Evolutionary conservation across 768 basidiomycete species (phyloP), one percentile per base, ranked within the genome.

Genomic region (Tricholoma matsutake): DNA sequence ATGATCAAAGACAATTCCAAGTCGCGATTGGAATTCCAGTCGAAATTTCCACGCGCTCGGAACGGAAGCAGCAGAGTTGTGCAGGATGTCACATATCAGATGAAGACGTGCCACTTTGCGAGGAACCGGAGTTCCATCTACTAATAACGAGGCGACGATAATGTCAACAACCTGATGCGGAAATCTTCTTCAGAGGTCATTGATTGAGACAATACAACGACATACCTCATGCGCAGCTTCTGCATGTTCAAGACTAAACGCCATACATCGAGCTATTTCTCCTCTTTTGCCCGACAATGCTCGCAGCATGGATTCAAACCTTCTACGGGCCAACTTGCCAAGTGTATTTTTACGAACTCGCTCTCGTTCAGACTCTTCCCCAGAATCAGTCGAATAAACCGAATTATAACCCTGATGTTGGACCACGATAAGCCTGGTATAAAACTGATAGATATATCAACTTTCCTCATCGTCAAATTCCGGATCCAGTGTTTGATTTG

Each of bases 1-100:
- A 72, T 99, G 97, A 69, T 97, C 95, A 71, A 99, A 98, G 9
- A 97, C 96, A 39, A 90, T 84, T n/a, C 92, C 92, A 5, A 99
- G 83, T 39, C 93, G 81, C 9, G 86, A 82, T 71, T 98, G 96
- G 68, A 98, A 96, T 67, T 96, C 92, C 62, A 94, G 88, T 31
- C 97, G 89, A 75, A 92, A 98, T 72, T 93, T 94, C 97, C 97
- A 99, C 6, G 96, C 96, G 73, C 94, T 96, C 0, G 95, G 94
- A 13, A 98, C 84, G 2, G 95, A 79, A 2, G 93, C 94, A 34
- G 94, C 93, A 20, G 96, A 97, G 72, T 99, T 99, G 74, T 98
- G 96, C 47, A 99, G 81, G 64, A 99, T 98, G 71, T 99, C 97
- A 71, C 96, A 98, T 57, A 98, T 93, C 61, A 99, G 82, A 76